A percentile compares a stretch with the other conserved stretches of the same genome.
Evolutionary conservation across 805 yeast genomes (phyloP).

Genomic region (Nakazawaea ernobii): DNA sequence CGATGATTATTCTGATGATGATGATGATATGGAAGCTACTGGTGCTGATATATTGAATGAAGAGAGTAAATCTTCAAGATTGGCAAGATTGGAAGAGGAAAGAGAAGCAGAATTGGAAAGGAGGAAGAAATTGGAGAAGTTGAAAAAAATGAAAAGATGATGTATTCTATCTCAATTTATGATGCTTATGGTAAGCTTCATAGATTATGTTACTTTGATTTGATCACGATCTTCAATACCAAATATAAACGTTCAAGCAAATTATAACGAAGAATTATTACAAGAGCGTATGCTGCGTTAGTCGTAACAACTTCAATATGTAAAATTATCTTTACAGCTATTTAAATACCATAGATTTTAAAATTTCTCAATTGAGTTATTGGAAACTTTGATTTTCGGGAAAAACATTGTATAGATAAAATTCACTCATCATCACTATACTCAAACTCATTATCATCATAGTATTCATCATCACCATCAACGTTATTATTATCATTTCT

Average conservation of each 20-base stretch:
- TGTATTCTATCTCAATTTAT: background rate
- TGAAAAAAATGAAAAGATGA: background rate
- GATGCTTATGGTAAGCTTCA: too few species aligned
- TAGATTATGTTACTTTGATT: background rate
- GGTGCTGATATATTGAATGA: conserved; percentile 86
- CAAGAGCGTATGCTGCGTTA: too few species aligned
- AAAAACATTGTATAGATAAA: background rate
- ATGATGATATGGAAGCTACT: conserved; percentile 88
- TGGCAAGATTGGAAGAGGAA: conserved; percentile 72
- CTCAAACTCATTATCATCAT: conserved; percentile 40
- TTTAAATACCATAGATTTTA: too few species aligned
- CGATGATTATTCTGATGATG: conserved; percentile 42
- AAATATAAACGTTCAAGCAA: too few species aligned
- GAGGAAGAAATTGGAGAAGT: conserved; percentile 38
- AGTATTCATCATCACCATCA: conserved; percentile 13
- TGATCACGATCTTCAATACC: too few species aligned
- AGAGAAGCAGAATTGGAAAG: conserved; percentile 61
- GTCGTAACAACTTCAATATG: too few species aligned
- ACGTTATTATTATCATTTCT: too few species aligned
- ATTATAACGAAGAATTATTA: too few species aligned
- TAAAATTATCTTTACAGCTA: too few species aligned
- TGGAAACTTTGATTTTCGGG: too few species aligned
- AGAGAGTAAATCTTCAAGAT: conserved; percentile 61
- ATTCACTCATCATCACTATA: conserved; percentile 25
- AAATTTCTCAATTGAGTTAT: too few species aligned